These are phyloP conservation scores for Setaria italica DNA, from an alignment of 202 grass and related monocot species.

Conservation along the genomic window DNA sequence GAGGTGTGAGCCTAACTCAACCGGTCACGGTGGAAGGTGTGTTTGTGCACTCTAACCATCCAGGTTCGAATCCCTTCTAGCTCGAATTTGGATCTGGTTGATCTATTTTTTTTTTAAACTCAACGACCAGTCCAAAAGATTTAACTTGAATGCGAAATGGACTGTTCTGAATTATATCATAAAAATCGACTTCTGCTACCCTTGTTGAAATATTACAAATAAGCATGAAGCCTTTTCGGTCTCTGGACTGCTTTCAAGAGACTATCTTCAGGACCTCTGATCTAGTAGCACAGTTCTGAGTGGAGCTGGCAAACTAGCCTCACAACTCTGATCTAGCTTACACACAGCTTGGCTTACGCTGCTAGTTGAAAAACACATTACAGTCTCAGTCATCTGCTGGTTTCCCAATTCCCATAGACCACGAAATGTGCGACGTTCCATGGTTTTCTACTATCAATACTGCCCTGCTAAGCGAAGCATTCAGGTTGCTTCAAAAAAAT, in stretches of 20 bases:
- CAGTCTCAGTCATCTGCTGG: slow-evolving; percentile 32
- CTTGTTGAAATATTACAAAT: no score
- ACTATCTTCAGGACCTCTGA: slow-evolving; percentile 7
- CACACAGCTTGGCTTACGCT: neutral
- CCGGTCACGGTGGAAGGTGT: no score
- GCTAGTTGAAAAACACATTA: slow-evolving; percentile 3
- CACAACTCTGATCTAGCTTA: slow-evolving; percentile 1
- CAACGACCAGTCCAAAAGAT: no score
- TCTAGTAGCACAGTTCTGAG: neutral
- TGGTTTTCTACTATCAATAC: slow-evolving; percentile 23
- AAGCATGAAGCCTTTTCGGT: neutral
- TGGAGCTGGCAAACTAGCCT: neutral
- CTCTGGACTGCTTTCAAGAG: neutral
- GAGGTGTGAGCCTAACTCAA: no score
- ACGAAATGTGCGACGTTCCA: slow-evolving; percentile 15
- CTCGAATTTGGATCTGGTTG: no score
- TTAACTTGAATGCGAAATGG: no score
- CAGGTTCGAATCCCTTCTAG: no score
- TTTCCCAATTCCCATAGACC: neutral
- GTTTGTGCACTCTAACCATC: no score
- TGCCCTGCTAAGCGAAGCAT: slow-evolving; percentile 40
- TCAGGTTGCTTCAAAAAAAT: slow-evolving; percentile 45
- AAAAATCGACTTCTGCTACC: no score
- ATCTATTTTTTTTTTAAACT: no score
- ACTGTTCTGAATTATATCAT: no score